phyloP scores from a whole-genome alignment of 2,329 filamentous ascomycete genomes.

The Fonsecaea nubica region DNA sequence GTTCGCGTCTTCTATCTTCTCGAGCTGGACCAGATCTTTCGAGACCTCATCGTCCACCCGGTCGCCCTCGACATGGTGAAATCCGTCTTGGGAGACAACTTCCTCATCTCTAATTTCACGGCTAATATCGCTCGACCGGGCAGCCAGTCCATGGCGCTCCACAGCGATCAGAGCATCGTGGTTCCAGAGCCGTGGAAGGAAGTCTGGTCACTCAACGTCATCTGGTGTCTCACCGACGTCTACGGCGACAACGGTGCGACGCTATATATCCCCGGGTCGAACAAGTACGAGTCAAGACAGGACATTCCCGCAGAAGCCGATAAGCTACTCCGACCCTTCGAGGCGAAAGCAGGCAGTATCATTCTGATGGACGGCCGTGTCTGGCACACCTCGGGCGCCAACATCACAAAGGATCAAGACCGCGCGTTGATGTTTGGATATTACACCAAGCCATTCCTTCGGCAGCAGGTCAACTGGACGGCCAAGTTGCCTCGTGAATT shows the following conservation, averaged over 20 bases:
- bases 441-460: slow-evolving; percentile 43
- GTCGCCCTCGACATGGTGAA: slow-evolving; percentile 43
- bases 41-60: slow-evolving; percentile 42
- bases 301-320: slow-evolving; percentile 39
- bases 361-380: slow-evolving; percentile 46
- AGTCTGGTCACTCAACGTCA: slow-evolving; percentile 39
- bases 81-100: slow-evolving; percentile 42
- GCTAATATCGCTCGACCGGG: slow-evolving; percentile 48
- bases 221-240: slow-evolving; percentile 46
- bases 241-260: slow-evolving; percentile 43
- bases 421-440: slow-evolving; percentile 46
- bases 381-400: slow-evolving; percentile 46
- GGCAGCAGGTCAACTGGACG: slow-evolving; percentile 46
- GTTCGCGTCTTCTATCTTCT: slow-evolving; percentile 45
- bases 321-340: slow-evolving; percentile 43
- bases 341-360: slow-evolving; percentile 45
- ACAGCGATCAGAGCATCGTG: slow-evolving; percentile 46
- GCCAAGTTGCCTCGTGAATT: slow-evolving; percentile 43
- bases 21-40: slow-evolving; percentile 43
- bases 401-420: slow-evolving; percentile 44
- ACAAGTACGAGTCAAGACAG: slow-evolving; percentile 20
- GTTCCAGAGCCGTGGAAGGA: slow-evolving; percentile 46
- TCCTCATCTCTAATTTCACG: slow-evolving; percentile 48
- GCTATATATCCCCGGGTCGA: slow-evolving; percentile 31
- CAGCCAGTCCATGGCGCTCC: slow-evolving; percentile 43